Base-by-base conservation (phyloP, 2,329 filamentous ascomycete genomes). In the Pseudodiploospora longispora region DNA sequence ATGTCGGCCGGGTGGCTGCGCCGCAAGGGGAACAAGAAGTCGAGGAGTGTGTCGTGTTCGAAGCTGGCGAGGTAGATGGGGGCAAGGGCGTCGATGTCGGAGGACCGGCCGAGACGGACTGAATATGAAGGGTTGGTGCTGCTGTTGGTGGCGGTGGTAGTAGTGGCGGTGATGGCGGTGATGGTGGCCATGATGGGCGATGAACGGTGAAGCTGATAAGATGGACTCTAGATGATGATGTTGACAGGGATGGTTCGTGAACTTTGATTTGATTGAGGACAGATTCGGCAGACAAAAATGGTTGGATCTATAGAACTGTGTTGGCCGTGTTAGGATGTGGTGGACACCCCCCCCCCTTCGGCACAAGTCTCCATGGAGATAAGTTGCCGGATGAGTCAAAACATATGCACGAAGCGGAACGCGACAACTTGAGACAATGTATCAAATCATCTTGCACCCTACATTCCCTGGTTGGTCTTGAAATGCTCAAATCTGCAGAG, bases 1-100 rank as follows among this genome's bases (percentile, higher is more conserved):
- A 55, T 50, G 19, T 53, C 52, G 8, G 44, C 42, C 27, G 55
- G 52, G 38, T 58, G 44, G 27, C 40, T 38, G 41, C 41, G 42
- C 27, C 55, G 54, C 34, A 12, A 40, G 3, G 63, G 63, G 44
- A 64, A 64, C 47, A 67, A 52, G 37, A 53, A 48, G 40, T 57
- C 52, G n/a, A 65, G 43, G 5, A 64, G 44, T 32, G 50, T 38
- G 41, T 67, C 62, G 10, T 54, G 39, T 47, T 42, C 44, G 43
- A 66, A 62, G 50, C 57, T 47, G 36, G 52, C 48, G 36, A 50
- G 41, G 56, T 61, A 66, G 46, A 66, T 43, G 32, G 43, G 40
- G 6, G 53, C 44, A 12, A 53, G 47, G 43, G 47, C 49, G 19
- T 47, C 40, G 30, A 62, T n/a, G 52, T 67, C 64, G 38, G 56